Evolutionary conservation across 805 yeast species (phyloP).

Genomic region (Crinitomyces ghanaensis): DNA sequence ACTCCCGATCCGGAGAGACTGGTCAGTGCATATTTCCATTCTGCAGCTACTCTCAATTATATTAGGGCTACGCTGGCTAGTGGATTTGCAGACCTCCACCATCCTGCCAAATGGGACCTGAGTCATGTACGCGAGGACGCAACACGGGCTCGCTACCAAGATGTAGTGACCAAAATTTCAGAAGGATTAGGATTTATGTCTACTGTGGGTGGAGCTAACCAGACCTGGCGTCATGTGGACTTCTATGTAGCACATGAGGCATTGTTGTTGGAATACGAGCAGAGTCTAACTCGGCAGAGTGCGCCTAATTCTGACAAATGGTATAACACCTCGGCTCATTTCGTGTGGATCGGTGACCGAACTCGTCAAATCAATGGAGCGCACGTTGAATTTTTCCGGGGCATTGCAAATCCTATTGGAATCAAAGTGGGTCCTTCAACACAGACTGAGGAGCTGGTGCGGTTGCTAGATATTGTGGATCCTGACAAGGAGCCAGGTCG

Average conservation of each 20-base stretch:
- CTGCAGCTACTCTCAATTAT: constrained; percentile 34
- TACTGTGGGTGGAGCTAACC: constrained; percentile 29
- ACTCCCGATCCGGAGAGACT: constrained; percentile 31
- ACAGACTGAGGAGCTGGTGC: constrained; percentile 27
- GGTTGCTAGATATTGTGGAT: constrained; percentile 29
- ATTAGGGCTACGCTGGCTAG: constrained; percentile 26
- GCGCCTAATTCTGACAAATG: constrained; percentile 14
- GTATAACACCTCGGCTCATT: constrained; percentile 34
- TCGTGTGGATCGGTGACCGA: constrained; percentile 35
- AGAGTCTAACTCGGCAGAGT: constrained; percentile 26
- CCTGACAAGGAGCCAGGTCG: constrained; percentile 29
- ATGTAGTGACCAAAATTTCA: constrained; percentile 25
- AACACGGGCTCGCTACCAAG: constrained; percentile 29
- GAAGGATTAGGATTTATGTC: constrained; percentile 30
- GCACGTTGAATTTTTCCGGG: constrained; percentile 35
- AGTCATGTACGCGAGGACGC: constrained; percentile 29
- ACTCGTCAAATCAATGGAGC: constrained; percentile 35
- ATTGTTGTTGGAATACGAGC: constrained; percentile 32
- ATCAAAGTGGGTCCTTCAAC: constrained; percentile 35
- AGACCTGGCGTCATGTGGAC: constrained; percentile 24
- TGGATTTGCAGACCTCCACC: constrained; percentile 33
- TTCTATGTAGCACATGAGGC: constrained; percentile 34
- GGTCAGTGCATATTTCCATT: constrained; percentile 33
- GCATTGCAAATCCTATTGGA: constrained; percentile 33
- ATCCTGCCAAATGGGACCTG: constrained; percentile 32